Evolutionary conservation across 1,284 basidiomycete genomes (phyloP), one percentile per base, ranked within the genome.

Genomic region (Peniophora sp.): DNA sequence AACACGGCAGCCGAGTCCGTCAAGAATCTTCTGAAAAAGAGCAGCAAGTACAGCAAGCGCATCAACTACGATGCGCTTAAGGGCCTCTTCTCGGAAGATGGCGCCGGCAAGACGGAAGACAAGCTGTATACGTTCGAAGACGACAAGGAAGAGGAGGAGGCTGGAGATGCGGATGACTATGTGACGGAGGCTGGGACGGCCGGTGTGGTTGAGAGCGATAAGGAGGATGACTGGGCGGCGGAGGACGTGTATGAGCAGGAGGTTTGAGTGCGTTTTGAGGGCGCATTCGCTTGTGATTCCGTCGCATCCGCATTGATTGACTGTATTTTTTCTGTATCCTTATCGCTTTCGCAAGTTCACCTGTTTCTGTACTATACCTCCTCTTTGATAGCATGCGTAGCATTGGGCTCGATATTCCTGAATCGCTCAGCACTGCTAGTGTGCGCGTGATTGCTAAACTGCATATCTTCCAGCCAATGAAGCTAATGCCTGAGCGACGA

Each of bases 41-140:
- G 85, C 56, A 74, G 81, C 22, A 89, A 83, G 64, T 91, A 92
- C 66, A 91, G 87, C 68, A 89, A 89, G 61, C 80, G 90, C 49
- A 93, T 94, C 66, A 94, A 94, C 63, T 94, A 94, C 62, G 84
- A 89, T 58, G 90, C 89, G 0, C 77, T 93, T 49, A 85, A 87
- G 58, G 78, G 80, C 52, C 74, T 92, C 5, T 91, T 92, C 63
- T 74, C 81, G 24, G 72, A 67, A 45, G 69, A 52, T 8, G 57
- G 56, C 58, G 69, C 72, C 25, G 67, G 68, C 49, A 70, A 70
- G 55, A 65, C 69, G 27, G 67, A 62, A 2, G 59, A 65, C 23
- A 25, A 14, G 48, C 46, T 66, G 59, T 68, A 70, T 44, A 69
- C 67, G 17, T 64, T 73, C 46, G 78, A 80, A 20, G 76, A 81